A percentile compares a stretch with the other conserved stretches of the same genome.
Conservation (phyloP, 2,329 filamentous ascomycete species). For the Fusarium setosum region DNA sequence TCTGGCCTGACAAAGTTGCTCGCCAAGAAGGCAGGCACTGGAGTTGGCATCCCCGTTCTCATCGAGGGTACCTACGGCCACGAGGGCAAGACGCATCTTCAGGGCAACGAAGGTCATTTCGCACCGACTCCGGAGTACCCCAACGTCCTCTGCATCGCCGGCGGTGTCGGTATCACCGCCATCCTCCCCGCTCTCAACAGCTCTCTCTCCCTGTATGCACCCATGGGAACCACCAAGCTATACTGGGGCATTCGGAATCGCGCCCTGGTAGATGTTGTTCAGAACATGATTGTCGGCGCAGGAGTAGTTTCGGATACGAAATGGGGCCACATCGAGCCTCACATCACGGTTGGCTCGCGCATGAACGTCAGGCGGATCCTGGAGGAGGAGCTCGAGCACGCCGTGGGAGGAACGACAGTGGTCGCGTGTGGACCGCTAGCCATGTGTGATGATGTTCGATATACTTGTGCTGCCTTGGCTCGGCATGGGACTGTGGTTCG, state of each 20-base stretch:
- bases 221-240: constrained; percentile 41
- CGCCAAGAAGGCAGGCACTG: constrained; percentile 21
- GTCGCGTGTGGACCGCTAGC: constrained; percentile 44
- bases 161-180: constrained; percentile 47
- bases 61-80: constrained; percentile 46
- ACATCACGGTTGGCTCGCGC: constrained; percentile 44
- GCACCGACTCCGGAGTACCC: constrained; percentile 37
- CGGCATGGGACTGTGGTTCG: constrained; percentile 39
- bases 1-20: constrained; percentile 39
- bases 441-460: constrained; percentile 47
- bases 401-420: constrained; percentile 41
- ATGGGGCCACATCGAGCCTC: constrained; percentile 45
- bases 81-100: constrained; percentile 32
- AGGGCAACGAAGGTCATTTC: constrained; percentile 31
- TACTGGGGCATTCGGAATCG: constrained; percentile 44
- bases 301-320: neutral
- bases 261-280: constrained; percentile 41
- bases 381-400: constrained; percentile 34
- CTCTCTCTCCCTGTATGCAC: constrained; percentile 31
- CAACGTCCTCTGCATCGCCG: constrained; percentile 44
- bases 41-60: constrained; percentile 39
- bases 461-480: constrained; percentile 38
- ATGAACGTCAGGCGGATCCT: constrained; percentile 42
- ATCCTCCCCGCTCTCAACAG: constrained; percentile 40
- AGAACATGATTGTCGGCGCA: constrained; percentile 35